Conservation (phyloP, 202 grass and related monocot species). For the Digitaria exilis region DNA sequence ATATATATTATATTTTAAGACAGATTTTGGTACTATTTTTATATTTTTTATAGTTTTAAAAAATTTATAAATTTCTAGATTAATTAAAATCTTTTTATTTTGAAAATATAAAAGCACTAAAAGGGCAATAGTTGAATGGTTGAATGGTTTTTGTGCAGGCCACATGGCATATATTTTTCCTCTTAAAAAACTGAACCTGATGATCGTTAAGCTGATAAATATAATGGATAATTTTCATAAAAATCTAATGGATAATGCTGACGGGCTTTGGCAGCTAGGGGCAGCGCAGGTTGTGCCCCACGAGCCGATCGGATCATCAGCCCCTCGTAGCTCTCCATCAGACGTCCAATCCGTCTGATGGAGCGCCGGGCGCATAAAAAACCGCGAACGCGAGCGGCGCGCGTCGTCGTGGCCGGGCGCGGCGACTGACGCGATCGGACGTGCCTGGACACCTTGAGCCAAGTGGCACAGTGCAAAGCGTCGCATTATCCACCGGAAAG, state of each 20-base stretch:
- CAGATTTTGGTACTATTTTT: too few relatives aligned
- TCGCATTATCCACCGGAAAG: not conserved
- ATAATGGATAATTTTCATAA: too few relatives aligned
- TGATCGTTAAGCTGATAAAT: not conserved
- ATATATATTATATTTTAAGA: too few relatives aligned
- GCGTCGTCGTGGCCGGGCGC: not conserved
- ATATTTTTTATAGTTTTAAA: too few relatives aligned
- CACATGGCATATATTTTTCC: too few relatives aligned
- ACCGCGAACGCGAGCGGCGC: constrained; percentile 36
- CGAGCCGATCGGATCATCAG: not conserved
- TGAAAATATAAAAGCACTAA: too few relatives aligned
- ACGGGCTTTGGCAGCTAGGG: not conserved
- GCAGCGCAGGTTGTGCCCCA: not conserved
- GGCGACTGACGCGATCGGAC: not conserved
- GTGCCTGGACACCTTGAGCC: constrained; percentile 57
- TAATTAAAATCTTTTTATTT: too few relatives aligned
- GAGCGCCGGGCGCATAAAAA: constrained; percentile 14
- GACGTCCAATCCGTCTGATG: constrained; percentile 42
- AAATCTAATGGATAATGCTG: not conserved
- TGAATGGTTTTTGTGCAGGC: too few relatives aligned
- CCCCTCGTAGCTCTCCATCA: not conserved
- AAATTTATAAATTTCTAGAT: too few relatives aligned
- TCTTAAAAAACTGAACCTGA: too few relatives aligned
- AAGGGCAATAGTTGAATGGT: too few relatives aligned
- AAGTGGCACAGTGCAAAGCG: constrained; percentile 62